Conservation (phyloP, 1,284 basidiomycete genomes). For the Irpex sp. region DNA sequence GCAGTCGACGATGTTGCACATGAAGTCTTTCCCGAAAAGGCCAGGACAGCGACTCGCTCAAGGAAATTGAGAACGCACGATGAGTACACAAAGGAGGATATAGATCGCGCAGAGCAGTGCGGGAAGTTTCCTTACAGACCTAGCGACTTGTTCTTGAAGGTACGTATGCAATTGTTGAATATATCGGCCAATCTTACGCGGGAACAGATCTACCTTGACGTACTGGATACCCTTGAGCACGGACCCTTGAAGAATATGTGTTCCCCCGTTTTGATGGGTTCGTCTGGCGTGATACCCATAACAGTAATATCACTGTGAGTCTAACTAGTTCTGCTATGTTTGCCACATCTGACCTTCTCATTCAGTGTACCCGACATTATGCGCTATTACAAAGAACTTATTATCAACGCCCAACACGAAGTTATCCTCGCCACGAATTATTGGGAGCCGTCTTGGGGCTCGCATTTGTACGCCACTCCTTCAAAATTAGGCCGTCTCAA, state of each 20-base stretch:
- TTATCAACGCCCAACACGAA: slow-evolving; percentile 50
- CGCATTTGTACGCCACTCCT: slow-evolving; percentile 7
- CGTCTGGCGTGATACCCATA: slow-evolving; percentile 51
- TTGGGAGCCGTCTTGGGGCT: slow-evolving; percentile 37
- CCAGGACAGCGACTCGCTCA: slow-evolving; percentile 6
- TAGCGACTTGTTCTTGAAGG: slow-evolving; percentile 41
- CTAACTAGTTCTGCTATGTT: neutral
- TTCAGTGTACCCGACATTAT: slow-evolving; percentile 57
- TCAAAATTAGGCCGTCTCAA: neutral
- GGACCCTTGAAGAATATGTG: slow-evolving; percentile 49
- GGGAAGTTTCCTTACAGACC: slow-evolving; percentile 37
- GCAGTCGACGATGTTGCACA: slow-evolving; percentile 6
- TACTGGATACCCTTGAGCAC: slow-evolving; percentile 44
- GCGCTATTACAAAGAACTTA: slow-evolving; percentile 49
- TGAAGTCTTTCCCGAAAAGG: slow-evolving; percentile 12
- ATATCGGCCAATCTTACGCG: neutral
- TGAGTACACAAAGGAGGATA: slow-evolving; percentile 26
- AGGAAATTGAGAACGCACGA: slow-evolving; percentile 10
- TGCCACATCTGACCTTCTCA: slow-evolving; percentile 21
- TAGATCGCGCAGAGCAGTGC: slow-evolving; percentile 34
- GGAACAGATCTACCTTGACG: slow-evolving; percentile 47
- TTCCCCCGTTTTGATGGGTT: slow-evolving; percentile 49
- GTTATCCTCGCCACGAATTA: slow-evolving; percentile 58
- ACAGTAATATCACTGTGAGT: slow-evolving; percentile 37
- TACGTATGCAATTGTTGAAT: slow-evolving; percentile 14